These are phyloP conservation scores for Tulasnella sp. DNA, from an alignment of 768 basidiomycete genomes.

Conservation along the genomic window DNA sequence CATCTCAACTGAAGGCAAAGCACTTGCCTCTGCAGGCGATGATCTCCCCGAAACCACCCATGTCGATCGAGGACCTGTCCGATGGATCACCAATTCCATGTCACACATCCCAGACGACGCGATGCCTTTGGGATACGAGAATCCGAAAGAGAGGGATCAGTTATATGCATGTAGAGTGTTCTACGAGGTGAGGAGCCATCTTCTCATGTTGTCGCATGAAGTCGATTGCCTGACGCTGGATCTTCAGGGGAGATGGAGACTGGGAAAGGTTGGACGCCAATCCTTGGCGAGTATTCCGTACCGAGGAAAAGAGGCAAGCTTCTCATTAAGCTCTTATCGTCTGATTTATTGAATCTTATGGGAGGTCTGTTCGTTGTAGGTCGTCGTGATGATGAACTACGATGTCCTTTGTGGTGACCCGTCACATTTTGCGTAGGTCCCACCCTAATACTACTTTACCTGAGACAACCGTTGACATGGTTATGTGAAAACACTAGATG, in stretches of 20 bases:
- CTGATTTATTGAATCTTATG: too few species aligned
- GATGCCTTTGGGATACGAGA: slow-evolving; percentile 5
- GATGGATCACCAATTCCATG: slow-evolving; percentile 3
- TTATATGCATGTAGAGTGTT: neutral
- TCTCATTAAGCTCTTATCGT: too few species aligned
- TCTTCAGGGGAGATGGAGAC: neutral
- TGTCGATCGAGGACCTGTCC: neutral
- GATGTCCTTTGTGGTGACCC: slow-evolving; percentile 7
- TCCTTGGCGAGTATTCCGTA: neutral
- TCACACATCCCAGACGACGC: slow-evolving; percentile 1
- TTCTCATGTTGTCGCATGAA: neutral
- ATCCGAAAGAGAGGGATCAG: neutral
- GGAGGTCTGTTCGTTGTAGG: too few species aligned
- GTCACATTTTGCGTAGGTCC: slow-evolving; percentile 9
- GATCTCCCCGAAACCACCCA: neutral
- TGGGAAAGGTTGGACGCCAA: neutral
- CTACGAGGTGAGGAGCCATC: slow-evolving; percentile 1
- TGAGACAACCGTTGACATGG: too few species aligned
- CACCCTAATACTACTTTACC: too few species aligned
- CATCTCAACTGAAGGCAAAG: too few species aligned
- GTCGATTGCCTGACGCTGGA: too few species aligned
- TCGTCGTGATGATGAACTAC: neutral
- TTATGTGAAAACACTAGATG: neutral
- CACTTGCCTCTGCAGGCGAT: too few species aligned
- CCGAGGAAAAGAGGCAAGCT: neutral